These are phyloP conservation scores for Exophiala calicioides DNA, from an alignment of 2,329 filamentous ascomycete species.

Conservation along the genomic window DNA sequence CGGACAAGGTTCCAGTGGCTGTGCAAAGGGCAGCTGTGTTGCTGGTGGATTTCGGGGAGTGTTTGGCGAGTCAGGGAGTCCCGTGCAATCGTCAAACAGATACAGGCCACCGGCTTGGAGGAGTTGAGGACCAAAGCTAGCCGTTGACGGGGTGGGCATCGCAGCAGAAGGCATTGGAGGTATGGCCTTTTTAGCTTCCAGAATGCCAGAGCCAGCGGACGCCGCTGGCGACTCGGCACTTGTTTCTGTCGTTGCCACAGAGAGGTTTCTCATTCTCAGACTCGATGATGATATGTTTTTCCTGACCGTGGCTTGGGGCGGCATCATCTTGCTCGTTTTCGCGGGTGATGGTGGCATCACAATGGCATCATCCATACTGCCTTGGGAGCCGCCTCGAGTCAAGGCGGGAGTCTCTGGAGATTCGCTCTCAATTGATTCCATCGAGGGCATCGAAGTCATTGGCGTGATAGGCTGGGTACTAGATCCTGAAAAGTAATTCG, in stretches of 20 bases:
- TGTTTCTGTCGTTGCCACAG: conserved; percentile 60
- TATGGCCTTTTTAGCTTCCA: conserved; percentile 47
- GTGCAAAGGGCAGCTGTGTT: conserved; percentile 58
- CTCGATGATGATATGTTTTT: conserved; percentile 74
- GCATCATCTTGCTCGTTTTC: conserved; percentile 17
- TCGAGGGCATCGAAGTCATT: conserved; percentile 25
- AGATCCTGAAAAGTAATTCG: conserved; percentile 1
- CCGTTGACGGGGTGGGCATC: conserved; percentile 67
- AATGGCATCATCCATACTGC: conserved; percentile 40
- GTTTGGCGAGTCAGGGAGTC: conserved; percentile 60
- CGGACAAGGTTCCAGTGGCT: conserved; percentile 86
- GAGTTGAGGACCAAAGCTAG: conserved; percentile 59
- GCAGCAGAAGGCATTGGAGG: conserved; percentile 56
- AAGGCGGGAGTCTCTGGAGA: conserved; percentile 45
- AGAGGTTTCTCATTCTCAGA: conserved; percentile 71
- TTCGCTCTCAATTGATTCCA: conserved; percentile 41
- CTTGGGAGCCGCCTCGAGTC: conserved; percentile 47
- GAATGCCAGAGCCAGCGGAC: conserved; percentile 66
- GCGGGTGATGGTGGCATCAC: conserved; percentile 39
- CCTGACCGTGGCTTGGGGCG: conserved; percentile 44
- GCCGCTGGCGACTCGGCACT: conserved; percentile 72
- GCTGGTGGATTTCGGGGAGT: conserved; percentile 62
- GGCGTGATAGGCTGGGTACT: conserved; percentile 25
- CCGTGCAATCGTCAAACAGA: conserved; percentile 81
- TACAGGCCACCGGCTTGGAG: conserved; percentile 69